Conservation (phyloP, 148 eudicot species). For the Linanthus parryae region DNA sequence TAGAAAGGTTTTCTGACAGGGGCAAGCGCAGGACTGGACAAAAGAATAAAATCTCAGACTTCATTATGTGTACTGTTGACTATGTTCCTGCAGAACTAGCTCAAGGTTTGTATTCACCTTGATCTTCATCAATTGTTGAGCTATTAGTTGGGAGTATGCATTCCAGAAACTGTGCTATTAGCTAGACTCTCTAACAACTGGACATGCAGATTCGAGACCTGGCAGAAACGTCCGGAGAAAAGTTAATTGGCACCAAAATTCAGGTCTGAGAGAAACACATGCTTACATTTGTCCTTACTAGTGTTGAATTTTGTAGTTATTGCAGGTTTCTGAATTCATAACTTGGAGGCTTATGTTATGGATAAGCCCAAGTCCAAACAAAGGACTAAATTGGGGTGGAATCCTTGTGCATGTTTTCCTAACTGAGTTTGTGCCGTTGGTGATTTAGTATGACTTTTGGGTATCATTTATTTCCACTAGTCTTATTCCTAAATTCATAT, state of each 20-base stretch:
- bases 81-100: conserved; percentile 52
- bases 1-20: conserved; percentile 31
- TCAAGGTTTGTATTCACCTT: conserved; percentile 16
- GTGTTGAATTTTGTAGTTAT: background rate
- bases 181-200: conserved; percentile 2
- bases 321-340: background rate
- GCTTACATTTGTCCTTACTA: background rate
- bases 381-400: no score
- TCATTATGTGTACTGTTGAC: conserved; percentile 22
- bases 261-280: conserved; percentile 30
- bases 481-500: background rate
- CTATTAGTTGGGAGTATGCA: background rate
- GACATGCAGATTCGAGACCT: conserved; percentile 24
- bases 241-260: conserved; percentile 29
- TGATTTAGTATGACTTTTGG: background rate
- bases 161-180: background rate
- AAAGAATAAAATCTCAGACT: conserved; percentile 25
- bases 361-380: no score
- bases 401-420: background rate
- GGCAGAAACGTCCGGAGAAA: conserved; percentile 15
- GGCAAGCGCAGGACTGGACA: conserved; percentile 11
- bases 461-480: background rate
- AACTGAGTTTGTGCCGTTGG: background rate
- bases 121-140: background rate
- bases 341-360: no score